These are phyloP conservation scores for Stephania japonica DNA, from an alignment of 164 flowering plant genomes.

Conservation along the genomic window DNA sequence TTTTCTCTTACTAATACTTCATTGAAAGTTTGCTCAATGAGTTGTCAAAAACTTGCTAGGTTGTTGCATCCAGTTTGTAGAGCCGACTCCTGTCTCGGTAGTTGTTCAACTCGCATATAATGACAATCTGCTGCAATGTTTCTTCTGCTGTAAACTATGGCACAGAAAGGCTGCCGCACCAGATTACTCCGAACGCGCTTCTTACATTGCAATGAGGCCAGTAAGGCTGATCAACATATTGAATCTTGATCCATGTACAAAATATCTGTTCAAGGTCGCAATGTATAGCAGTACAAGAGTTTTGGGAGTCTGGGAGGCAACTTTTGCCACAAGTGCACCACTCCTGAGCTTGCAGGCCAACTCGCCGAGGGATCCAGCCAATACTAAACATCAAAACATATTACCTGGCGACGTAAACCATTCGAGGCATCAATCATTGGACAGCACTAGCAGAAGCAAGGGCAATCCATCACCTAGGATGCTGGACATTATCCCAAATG, in stretches of 20 bases:
- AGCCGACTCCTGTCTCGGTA: conserved; percentile 31
- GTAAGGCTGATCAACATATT: conserved; percentile 33
- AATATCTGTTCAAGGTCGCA: conserved; percentile 43
- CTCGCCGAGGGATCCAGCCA: conserved; percentile 28
- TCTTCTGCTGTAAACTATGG: conserved; percentile 51
- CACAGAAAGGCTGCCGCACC: conserved; percentile 29
- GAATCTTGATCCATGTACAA: conserved; percentile 41
- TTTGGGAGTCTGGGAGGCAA: conserved; percentile 42
- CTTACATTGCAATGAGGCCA: conserved; percentile 33
- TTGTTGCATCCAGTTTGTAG: conserved; percentile 35
- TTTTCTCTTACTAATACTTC: not conserved
- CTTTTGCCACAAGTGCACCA: conserved; percentile 36
- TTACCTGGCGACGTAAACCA: conserved; percentile 9
- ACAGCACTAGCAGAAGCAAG: conserved; percentile 18
- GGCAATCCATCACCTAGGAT: conserved; percentile 7
- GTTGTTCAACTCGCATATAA: conserved; percentile 31
- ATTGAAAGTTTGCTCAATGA: not conserved
- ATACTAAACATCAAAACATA: conserved; percentile 20
- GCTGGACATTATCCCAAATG: not conserved
- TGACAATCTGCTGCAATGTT: conserved; percentile 19
- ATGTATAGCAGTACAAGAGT: conserved; percentile 24
- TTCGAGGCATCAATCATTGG: conserved; percentile 17
- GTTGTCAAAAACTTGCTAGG: conserved; percentile 19
- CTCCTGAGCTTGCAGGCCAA: conserved; percentile 6
- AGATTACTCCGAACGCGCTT: conserved; percentile 41